phyloP scores from a whole-genome alignment of 1,139 yeast species.

The Keqinozyma sinolaborantium region DNA sequence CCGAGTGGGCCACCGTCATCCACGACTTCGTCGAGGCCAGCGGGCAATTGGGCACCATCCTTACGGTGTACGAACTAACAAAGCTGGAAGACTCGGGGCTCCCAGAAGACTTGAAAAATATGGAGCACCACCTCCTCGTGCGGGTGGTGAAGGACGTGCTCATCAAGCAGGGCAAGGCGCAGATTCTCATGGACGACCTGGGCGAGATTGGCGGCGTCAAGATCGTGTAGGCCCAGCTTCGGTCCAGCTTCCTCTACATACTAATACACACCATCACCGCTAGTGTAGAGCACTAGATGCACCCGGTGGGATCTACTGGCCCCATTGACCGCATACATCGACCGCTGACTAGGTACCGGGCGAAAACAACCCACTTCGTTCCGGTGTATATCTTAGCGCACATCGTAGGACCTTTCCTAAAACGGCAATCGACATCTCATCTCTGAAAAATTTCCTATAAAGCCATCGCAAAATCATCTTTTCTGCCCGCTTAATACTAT shows the following conservation, averaged over 20 bases:
- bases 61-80: conserved; percentile 78
- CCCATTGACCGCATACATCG: background rate
- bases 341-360: conserved; percentile 9
- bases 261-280: background rate
- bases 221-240: conserved; percentile 30
- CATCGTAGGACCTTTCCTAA: conserved; percentile 16
- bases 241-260: conserved; percentile 3
- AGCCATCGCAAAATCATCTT: conserved; percentile 12
- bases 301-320: background rate
- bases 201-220: conserved; percentile 67
- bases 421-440: conserved; percentile 22
- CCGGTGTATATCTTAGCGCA: conserved; percentile 28
- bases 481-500: conserved; percentile 51
- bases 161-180: conserved; percentile 67
- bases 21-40: conserved; percentile 53
- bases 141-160: conserved; percentile 53
- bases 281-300: background rate
- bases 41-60: conserved; percentile 74
- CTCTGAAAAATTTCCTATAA: conserved; percentile 8
- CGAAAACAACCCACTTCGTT: background rate
- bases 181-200: conserved; percentile 55
- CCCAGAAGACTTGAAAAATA: conserved; percentile 55
- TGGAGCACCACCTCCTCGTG: conserved; percentile 57
- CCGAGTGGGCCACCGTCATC: conserved; percentile 70
- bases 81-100: conserved; percentile 59